Evolutionary conservation across 495 filamentous ascomycete species (phyloP), one percentile per base, ranked within the genome.

Genomic region (Penicillium roqueforti): DNA sequence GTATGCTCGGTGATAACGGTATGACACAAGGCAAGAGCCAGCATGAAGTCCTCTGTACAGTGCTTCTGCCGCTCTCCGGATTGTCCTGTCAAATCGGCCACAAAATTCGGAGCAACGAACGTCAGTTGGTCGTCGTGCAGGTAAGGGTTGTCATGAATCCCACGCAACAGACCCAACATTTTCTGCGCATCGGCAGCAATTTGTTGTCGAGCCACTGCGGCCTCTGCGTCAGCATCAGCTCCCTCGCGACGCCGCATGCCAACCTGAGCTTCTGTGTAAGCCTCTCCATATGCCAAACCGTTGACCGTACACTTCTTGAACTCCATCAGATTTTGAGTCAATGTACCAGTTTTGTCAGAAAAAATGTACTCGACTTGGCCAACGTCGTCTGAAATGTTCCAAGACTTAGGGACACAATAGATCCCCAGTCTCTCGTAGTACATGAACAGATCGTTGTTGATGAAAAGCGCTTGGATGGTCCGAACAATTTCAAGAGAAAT

Each of bases 351-450:
- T 72, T 99, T 99, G 75, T 99, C 95, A 1, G 95, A 97, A 75
- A 99, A 99, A 57, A 99, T 96, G 71, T 97, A 99, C 69, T 99
- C 95, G 54, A 99, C 97, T 72, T 99, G 95, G 9, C 95, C 95
- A 29, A 99, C 79, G 60, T 99, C 95, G 62, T 99, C 95, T 1
- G 91, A 96, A 53, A 99, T 97, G 68, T 97, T 99, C 95, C 95
- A 99, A 2, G 93, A 91, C 60, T 97, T 97, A 11, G 95, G 95
- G 5, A 95, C 89, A 67, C 95, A 99, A 2, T 91, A 89, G 61
- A 95, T 89, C 61, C 93, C 91, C 61, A 97, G 80, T 66, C 83
- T 85, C 20, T 92, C 92, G 74, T 98, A 96, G 69, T 97, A 97
- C 92, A 98, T 98, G 60, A 83, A 82, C 3, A 87, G 72, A 68